Evolutionary conservation across 257 asterid species (phyloP).

Genomic region (Echites panduratus): DNA sequence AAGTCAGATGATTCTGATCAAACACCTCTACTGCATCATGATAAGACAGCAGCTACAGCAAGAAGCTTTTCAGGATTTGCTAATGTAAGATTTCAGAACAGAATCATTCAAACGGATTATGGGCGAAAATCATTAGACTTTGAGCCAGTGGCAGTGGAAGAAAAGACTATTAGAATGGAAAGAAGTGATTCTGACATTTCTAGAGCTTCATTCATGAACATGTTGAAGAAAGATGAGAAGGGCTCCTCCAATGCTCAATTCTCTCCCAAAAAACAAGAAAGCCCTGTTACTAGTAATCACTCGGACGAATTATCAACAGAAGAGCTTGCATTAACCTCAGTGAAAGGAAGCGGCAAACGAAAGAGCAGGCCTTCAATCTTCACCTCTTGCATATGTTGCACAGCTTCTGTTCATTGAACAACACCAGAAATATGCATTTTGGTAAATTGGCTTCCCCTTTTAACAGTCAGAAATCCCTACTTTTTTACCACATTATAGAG

Average conservation of each 20-base stretch:
- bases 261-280: conserved; percentile 17
- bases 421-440: background rate
- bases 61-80: conserved; percentile 51
- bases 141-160: conserved; percentile 37
- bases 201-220: conserved; percentile 24
- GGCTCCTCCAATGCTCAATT: conserved; percentile 4
- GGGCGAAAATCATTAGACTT: conserved; percentile 21
- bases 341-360: conserved; percentile 28
- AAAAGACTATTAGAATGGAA: conserved; percentile 64
- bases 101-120: conserved; percentile 20
- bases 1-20: conserved; percentile 56
- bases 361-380: conserved; percentile 58
- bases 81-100: conserved; percentile 21
- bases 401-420: conserved; percentile 34
- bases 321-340: conserved; percentile 22
- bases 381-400: conserved; percentile 74
- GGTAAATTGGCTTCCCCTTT: background rate
- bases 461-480: background rate
- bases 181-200: conserved; percentile 46
- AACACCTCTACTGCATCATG: conserved; percentile 57
- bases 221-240: conserved; percentile 19
- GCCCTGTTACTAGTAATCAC: conserved; percentile 11
- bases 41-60: conserved; percentile 31
- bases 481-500: background rate
- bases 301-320: conserved; percentile 23